These are phyloP conservation scores for Neobulgaria alba DNA, from an alignment of 2,329 filamentous ascomycete species.

Conservation along the genomic window DNA sequence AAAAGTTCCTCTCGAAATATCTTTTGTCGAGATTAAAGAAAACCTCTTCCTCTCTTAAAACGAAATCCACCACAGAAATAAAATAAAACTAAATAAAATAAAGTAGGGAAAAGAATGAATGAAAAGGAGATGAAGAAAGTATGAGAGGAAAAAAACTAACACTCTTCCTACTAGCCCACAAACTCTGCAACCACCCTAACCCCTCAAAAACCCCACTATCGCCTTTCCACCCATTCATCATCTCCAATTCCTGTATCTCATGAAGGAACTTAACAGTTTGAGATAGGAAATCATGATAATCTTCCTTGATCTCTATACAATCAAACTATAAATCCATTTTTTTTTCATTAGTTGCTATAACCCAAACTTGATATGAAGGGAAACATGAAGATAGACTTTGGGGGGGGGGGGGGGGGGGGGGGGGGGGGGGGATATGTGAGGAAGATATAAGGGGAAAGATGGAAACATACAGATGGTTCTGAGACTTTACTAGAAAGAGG, in stretches of 20 bases:
- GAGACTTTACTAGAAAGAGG: too few relatives aligned
- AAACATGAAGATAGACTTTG: not conserved
- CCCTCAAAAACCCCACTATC: conserved; percentile 18
- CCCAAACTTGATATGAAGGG: too few relatives aligned
- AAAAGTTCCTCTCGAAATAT: not conserved
- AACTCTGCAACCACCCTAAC: conserved; percentile 23
- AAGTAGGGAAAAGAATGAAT: not conserved
- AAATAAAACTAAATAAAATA: not conserved
- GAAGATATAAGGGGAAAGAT: too few relatives aligned
- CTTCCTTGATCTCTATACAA: too few relatives aligned
- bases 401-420: not conserved
- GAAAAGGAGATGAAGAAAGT: not conserved
- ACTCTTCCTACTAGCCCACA: conserved; percentile 27
- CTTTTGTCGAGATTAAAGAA: not conserved
- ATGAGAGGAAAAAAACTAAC: conserved; percentile 16
- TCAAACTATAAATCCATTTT: too few relatives aligned
- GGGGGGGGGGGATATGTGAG: too few relatives aligned
- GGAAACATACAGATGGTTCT: too few relatives aligned
- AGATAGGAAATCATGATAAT: conserved; percentile 23
- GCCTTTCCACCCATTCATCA: conserved; percentile 14
- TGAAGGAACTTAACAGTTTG: conserved; percentile 23
- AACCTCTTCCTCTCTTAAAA: too few relatives aligned
- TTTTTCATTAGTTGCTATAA: too few relatives aligned
- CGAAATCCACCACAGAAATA: too few relatives aligned
- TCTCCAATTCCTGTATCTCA: conserved; percentile 23